A percentile compares a stretch with the other conserved stretches of the same genome.
phyloP scores from a whole-genome alignment of 2,329 filamentous ascomycete species.

The Spiromastix sp. region DNA sequence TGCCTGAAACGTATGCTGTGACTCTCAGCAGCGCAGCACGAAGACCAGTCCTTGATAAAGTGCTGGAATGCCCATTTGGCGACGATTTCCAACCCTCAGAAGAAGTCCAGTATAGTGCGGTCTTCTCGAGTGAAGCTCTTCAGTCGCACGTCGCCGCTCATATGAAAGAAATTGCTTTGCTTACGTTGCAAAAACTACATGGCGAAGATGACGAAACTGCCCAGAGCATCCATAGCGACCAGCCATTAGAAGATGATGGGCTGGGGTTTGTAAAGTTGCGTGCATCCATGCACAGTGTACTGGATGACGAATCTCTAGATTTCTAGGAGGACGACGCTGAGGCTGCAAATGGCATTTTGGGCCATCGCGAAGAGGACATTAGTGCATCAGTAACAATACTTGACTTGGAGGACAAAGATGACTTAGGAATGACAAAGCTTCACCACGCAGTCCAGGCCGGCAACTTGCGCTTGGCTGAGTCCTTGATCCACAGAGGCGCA shows the following conservation, averaged over 20 bases:
- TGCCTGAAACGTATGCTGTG: slow-evolving; percentile 11
- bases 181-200: slow-evolving; percentile 23
- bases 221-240: slow-evolving; percentile 17
- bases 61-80: slow-evolving; percentile 19
- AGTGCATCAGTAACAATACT: no score
- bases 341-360: no score
- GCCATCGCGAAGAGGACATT: no score
- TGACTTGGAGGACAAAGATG: no score
- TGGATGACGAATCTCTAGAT: slow-evolving; percentile 18
- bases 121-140: slow-evolving; percentile 17
- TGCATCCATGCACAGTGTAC: slow-evolving; percentile 22
- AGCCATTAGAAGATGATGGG: slow-evolving; percentile 15
- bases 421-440: no score
- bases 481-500: slow-evolving; percentile 13
- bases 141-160: slow-evolving; percentile 20
- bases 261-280: slow-evolving; percentile 13
- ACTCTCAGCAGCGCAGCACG: slow-evolving; percentile 19
- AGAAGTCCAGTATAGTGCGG: slow-evolving; percentile 13
- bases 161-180: slow-evolving; percentile 23
- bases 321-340: slow-evolving; percentile 13
- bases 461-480: slow-evolving; percentile 14
- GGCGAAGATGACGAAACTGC: slow-evolving; percentile 15
- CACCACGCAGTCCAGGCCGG: no score
- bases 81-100: slow-evolving; percentile 17
- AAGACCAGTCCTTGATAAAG: slow-evolving; percentile 15